Conservation (phyloP, 2,329 filamentous ascomycete genomes). For the Sporothrix curviconia region DNA sequence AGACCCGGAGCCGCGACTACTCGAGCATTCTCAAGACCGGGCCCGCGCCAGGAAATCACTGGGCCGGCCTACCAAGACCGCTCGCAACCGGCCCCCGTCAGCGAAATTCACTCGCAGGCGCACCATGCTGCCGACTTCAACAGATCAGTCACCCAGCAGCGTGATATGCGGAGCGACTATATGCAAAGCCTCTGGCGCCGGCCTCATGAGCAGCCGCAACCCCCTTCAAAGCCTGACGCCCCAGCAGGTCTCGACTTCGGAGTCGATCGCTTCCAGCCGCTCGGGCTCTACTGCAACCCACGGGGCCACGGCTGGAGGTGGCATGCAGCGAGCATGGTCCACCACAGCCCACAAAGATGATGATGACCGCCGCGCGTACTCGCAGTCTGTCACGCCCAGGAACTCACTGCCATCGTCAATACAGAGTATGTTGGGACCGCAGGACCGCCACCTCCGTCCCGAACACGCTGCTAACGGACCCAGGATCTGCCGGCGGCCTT, state of each 20-base stretch:
- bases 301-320: slow-evolving; percentile 42
- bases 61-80: slow-evolving; percentile 85
- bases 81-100: slow-evolving; percentile 65
- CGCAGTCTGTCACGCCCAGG: slow-evolving; percentile 64
- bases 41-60: slow-evolving; percentile 80
- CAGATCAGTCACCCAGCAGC: slow-evolving; percentile 72
- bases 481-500: slow-evolving; percentile 47
- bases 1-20: slow-evolving; percentile 73
- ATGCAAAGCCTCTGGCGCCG: slow-evolving; percentile 76
- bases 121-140: slow-evolving; percentile 88
- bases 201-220: slow-evolving; percentile 66
- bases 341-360: slow-evolving; percentile 59
- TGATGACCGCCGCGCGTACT: slow-evolving; percentile 62
- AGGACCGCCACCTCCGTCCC: slow-evolving; percentile 54
- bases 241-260: slow-evolving; percentile 40
- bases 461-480: slow-evolving; percentile 50
- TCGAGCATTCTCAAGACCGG: slow-evolving; percentile 69
- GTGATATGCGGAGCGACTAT: slow-evolving; percentile 71
- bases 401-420: slow-evolving; percentile 64
- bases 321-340: slow-evolving; percentile 49
- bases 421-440: slow-evolving; percentile 42
- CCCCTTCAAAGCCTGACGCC: slow-evolving; percentile 42
- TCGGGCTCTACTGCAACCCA: slow-evolving; percentile 46
- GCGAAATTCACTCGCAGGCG: slow-evolving; percentile 79
- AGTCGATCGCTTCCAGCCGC: slow-evolving; percentile 43